Evolutionary conservation across 2,329 filamentous ascomycete species (phyloP).

Genomic region (Alternaria triticina): DNA sequence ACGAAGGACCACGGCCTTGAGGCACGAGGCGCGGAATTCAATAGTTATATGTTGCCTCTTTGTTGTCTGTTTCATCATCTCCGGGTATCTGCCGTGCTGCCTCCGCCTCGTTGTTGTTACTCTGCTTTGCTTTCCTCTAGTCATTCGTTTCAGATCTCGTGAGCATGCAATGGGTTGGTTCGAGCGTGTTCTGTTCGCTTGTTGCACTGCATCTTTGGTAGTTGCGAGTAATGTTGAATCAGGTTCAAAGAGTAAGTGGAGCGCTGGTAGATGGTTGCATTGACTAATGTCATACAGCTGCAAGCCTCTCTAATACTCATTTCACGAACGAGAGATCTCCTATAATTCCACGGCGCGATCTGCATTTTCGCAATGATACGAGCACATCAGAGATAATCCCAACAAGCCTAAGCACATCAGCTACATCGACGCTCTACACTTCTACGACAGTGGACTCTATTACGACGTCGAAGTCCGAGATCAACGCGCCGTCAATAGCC

Average conservation of each 20-base stretch:
- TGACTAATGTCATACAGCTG: neutral
- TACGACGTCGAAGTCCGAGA: neutral
- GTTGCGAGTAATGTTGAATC: neutral
- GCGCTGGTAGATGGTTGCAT: neutral
- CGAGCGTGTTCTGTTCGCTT: conserved; percentile 33
- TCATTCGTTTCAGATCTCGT: conserved; percentile 31
- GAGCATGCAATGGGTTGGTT: conserved; percentile 47
- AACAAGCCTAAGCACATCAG: neutral
- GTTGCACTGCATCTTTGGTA: conserved; percentile 6
- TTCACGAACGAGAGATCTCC: neutral
- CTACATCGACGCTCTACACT: neutral
- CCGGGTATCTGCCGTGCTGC: conserved; percentile 19
- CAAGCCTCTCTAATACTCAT: neutral
- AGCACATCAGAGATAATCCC: neutral
- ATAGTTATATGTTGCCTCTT: conserved; percentile 34
- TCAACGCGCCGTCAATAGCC: neutral
- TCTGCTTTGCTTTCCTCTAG: conserved; percentile 23
- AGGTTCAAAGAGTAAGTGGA: conserved; percentile 1
- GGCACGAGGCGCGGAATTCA: conserved; percentile 20
- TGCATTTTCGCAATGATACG: conserved; percentile 12
- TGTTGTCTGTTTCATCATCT: conserved; percentile 32
- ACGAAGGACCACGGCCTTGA: conserved; percentile 32
- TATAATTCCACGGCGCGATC: conserved; percentile 10
- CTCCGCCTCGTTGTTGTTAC: conserved; percentile 14
- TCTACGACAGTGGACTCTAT: neutral